phyloP scores from a whole-genome alignment of 208 protist genomes.

The Phytomonas sp. region DNA sequence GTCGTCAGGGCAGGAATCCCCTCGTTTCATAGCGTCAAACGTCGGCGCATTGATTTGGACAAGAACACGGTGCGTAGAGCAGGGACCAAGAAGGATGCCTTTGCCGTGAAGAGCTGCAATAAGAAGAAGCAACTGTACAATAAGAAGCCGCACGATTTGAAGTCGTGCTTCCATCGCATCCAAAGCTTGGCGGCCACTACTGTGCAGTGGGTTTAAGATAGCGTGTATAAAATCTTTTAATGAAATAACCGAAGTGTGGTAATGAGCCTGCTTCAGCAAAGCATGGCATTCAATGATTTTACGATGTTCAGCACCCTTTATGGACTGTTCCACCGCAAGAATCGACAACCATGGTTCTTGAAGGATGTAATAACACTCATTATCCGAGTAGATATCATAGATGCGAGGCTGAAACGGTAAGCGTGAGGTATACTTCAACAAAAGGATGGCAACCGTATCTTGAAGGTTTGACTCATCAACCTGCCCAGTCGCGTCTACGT shows the following conservation, averaged over 20 bases:
- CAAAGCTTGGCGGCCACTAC: background rate
- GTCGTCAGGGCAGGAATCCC: background rate
- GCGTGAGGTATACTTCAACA: constrained; percentile 70
- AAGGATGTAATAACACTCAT: constrained; percentile 75
- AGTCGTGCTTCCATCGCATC: constrained; percentile 22
- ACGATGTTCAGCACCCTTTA: constrained; percentile 19
- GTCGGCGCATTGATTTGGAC: constrained; percentile 42
- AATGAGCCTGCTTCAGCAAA: constrained; percentile 31
- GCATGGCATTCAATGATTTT: constrained; percentile 40
- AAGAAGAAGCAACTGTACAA: constrained; percentile 60
- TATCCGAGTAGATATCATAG: constrained; percentile 67
- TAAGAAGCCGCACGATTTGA: constrained; percentile 56
- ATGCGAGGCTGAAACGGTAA: constrained; percentile 64
- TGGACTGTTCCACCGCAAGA: constrained; percentile 43
- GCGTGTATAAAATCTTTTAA: constrained; percentile 70
- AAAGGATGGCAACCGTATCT: constrained; percentile 65
- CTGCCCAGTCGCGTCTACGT: background rate
- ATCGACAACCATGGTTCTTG: constrained; percentile 73
- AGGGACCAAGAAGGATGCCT: constrained; percentile 69
- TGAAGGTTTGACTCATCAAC: constrained; percentile 16
- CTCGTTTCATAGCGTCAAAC: background rate
- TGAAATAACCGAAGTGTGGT: constrained; percentile 44
- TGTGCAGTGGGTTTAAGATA: constrained; percentile 21
- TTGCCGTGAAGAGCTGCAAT: constrained; percentile 66
- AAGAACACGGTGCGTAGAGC: constrained; percentile 52